A percentile compares a stretch with the other conserved stretches of the same genome.
Evolutionary conservation across 2,329 filamentous ascomycete genomes (phyloP).

Genomic region (Amesomyces nigricolor): DNA sequence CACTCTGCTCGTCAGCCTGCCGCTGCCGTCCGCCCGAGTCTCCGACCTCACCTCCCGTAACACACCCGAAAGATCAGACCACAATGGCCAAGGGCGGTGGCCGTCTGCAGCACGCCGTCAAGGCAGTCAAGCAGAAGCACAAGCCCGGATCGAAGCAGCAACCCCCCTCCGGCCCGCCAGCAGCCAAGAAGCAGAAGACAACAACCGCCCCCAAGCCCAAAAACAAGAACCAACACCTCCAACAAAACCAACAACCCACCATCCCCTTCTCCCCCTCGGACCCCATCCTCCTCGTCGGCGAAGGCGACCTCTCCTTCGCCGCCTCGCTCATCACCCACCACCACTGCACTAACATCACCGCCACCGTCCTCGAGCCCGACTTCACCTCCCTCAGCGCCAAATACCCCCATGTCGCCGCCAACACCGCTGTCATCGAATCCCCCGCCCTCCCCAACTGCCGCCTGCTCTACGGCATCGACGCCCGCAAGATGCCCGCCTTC

Average conservation of each 20-base stretch:
- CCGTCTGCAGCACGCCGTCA: slow-evolving; percentile 21
- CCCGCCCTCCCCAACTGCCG: slow-evolving; percentile 32
- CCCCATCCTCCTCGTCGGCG: slow-evolving; percentile 69
- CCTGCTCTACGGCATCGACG: slow-evolving; percentile 61
- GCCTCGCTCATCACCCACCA: slow-evolving; percentile 61
- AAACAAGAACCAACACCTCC: background rate
- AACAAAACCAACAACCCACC: slow-evolving; percentile 15
- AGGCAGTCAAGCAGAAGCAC: slow-evolving; percentile 21
- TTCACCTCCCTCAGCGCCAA: slow-evolving; percentile 58
- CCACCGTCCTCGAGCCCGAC: slow-evolving; percentile 61
- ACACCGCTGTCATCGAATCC: slow-evolving; percentile 41
- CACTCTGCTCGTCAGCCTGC: background rate
- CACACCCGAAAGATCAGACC: background rate
- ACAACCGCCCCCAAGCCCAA: background rate
- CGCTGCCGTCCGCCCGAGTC: slow-evolving; percentile 13
- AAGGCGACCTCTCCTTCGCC: slow-evolving; percentile 76
- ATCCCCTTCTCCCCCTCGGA: slow-evolving; percentile 65
- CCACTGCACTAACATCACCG: slow-evolving; percentile 59
- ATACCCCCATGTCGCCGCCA: slow-evolving; percentile 60
- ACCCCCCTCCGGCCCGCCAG: slow-evolving; percentile 1
- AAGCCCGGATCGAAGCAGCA: slow-evolving; percentile 8
- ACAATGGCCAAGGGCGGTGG: slow-evolving; percentile 22
- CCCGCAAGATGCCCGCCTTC: slow-evolving; percentile 55
- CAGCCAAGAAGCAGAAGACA: slow-evolving; percentile 20
- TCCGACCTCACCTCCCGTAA: background rate